Evolutionary conservation across 2,329 filamentous ascomycete genomes (phyloP), one percentile per base, ranked within the genome.

Genomic region (Botrytis cinerea): DNA sequence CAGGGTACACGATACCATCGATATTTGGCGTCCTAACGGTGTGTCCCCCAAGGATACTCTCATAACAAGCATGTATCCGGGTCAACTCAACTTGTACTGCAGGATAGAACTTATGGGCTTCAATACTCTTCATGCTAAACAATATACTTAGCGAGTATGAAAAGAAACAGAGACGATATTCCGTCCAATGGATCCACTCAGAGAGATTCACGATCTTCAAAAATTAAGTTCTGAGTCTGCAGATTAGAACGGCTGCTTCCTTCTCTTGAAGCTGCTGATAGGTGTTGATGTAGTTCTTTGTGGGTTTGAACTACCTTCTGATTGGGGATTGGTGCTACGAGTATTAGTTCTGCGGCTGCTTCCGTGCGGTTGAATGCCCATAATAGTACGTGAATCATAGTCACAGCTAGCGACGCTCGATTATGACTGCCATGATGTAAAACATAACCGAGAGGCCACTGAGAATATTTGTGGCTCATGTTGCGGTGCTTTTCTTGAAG

Each of bases 11-110:
- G 48, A 12, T 14, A 51, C 48, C 25, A 51, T 51, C 5, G 12
- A n/a, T 4, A 7, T 51, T 51, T 51, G 12, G 6, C n/a, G 25
- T 5, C 48, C 22, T n/a, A 51, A 25, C 48, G 0, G 4, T 16
- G 14, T n/a, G 5, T n/a, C 0, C 9, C 25, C 48, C 25, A 51
- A 16, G 48, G 0, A 14, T 10, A 25, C 48, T 51, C 12, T n/a
- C 6, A 14, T n/a, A 9, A n/a, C n/a, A 7, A n/a, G 25, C 6
- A 3, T 51, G 25, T 16, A 51, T n/a, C 7, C 25, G 25, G 25
- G 0, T 16, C 12, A 10, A 0, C n/a, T 51, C 4, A 10, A 0
- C n/a, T 51, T 51, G 14, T 14, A 7, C 25, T 14, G 6, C 25
- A 10, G 9, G 22, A 22, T 48, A 25, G 20, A 48, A 7, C 46